Conservation (phyloP, 306 rosid species). For the Fagus crenata region DNA sequence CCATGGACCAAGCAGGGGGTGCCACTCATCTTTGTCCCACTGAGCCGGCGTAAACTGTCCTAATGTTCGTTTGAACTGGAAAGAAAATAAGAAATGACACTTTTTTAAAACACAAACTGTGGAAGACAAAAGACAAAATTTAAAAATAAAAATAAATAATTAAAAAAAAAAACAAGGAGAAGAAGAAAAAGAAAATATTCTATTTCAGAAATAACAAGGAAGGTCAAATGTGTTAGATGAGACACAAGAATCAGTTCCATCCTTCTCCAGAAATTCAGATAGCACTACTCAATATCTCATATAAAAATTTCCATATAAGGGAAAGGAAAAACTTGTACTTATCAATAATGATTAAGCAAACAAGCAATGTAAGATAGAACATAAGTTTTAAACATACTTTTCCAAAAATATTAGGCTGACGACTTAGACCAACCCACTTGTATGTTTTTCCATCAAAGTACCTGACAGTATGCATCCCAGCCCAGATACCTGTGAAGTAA, state of each 20-base stretch:
- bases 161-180: not conserved
- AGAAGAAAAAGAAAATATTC: no score
- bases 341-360: slow-evolving; percentile 15
- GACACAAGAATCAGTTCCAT: not conserved
- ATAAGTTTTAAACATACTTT: slow-evolving; percentile 54
- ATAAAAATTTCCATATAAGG: not conserved
- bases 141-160: no score
- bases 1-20: slow-evolving; percentile 96
- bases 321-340: not conserved
- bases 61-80: slow-evolving; percentile 85
- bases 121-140: not conserved
- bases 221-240: not conserved
- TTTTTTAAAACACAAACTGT: slow-evolving; percentile 10
- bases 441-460: slow-evolving; percentile 97
- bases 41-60: slow-evolving; percentile 94
- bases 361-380: slow-evolving; percentile 7
- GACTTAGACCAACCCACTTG: slow-evolving; percentile 99
- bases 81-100: not conserved
- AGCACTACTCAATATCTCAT: not conserved
- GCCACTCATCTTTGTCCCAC: slow-evolving; percentile 99
- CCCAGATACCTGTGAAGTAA: slow-evolving; percentile 86
- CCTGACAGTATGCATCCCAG: slow-evolving; percentile 96
- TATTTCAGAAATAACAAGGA: not conserved
- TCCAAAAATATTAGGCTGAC: slow-evolving; percentile 93
- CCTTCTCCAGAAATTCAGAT: not conserved